phyloP scores from a whole-genome alignment of 2,329 filamentous ascomycete species.

The Talaromyces verruculosus region DNA sequence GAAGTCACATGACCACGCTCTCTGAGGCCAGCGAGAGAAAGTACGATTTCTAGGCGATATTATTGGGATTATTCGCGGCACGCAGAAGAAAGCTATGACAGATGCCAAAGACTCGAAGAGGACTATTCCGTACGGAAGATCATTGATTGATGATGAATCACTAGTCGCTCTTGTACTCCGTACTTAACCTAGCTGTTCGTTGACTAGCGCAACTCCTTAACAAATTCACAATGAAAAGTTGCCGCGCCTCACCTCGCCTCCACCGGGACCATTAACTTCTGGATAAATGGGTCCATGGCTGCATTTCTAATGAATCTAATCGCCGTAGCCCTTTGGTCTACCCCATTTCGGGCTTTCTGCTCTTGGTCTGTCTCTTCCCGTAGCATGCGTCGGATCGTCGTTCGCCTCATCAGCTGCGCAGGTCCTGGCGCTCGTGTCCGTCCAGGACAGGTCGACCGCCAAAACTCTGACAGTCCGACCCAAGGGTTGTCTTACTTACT shows the following conservation, averaged over 20 bases:
- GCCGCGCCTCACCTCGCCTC: constrained; percentile 11
- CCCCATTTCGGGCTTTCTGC: constrained; percentile 16
- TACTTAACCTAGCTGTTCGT: background rate
- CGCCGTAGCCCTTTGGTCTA: background rate
- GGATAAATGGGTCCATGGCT: background rate
- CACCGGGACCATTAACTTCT: constrained; percentile 5
- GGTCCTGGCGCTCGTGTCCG: constrained; percentile 20
- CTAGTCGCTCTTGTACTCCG: background rate
- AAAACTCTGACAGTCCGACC: constrained; percentile 1
- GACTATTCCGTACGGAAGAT: background rate
- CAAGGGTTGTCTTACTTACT: constrained; percentile 6
- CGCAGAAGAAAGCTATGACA: background rate
- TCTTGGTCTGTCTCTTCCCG: background rate
- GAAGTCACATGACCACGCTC: background rate
- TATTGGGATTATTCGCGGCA: background rate
- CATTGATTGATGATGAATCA: background rate
- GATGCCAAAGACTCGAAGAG: background rate
- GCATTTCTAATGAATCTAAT: background rate
- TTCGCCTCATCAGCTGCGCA: constrained; percentile 19
- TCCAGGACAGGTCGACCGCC: constrained; percentile 13
- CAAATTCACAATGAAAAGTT: background rate
- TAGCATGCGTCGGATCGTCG: constrained; percentile 21
- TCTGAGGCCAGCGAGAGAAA: background rate
- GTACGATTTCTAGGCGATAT: too few species aligned
- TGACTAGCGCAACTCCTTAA: background rate